These are phyloP conservation scores for Voacanga thouarsii DNA, from an alignment of 257 asterid genomes.

Conservation along the genomic window DNA sequence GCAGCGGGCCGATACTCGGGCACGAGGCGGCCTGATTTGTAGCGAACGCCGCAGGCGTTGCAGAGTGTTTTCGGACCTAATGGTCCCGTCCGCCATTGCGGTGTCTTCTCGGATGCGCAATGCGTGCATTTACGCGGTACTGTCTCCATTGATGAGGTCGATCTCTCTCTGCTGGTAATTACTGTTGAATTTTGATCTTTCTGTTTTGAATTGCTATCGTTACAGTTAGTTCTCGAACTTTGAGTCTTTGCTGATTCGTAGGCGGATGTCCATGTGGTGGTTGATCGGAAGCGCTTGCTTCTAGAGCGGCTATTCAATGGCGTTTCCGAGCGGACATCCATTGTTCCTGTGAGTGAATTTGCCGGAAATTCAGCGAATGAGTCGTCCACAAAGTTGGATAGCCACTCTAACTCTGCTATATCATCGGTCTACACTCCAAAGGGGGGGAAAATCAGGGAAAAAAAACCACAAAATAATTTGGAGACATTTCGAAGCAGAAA, in stretches of 20 bases:
- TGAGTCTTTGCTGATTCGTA: conserved; percentile 15
- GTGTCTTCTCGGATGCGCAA: conserved; percentile 80
- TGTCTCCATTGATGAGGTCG: conserved; percentile 12
- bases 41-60: conserved; percentile 86
- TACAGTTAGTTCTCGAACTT: conserved; percentile 11
- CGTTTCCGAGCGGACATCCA: conserved; percentile 10
- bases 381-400: conserved; percentile 68
- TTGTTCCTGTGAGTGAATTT: conserved; percentile 31
- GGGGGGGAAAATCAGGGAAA: background rate
- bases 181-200: conserved; percentile 2
- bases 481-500: background rate
- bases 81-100: conserved; percentile 88
- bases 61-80: conserved; percentile 76
- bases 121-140: conserved; percentile 65
- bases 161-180: conserved; percentile 19
- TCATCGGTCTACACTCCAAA: conserved; percentile 43
- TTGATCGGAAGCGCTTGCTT: conserved; percentile 46
- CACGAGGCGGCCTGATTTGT: conserved; percentile 69
- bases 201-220: conserved; percentile 16
- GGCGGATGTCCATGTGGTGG: conserved; percentile 4
- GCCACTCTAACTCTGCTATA: conserved; percentile 76
- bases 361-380: conserved; percentile 48
- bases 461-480: background rate
- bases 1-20: conserved; percentile 87
- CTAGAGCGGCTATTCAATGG: conserved; percentile 39